Conservation (phyloP, 352 stramenopile species). For the Thraustochytrium sp. region DNA sequence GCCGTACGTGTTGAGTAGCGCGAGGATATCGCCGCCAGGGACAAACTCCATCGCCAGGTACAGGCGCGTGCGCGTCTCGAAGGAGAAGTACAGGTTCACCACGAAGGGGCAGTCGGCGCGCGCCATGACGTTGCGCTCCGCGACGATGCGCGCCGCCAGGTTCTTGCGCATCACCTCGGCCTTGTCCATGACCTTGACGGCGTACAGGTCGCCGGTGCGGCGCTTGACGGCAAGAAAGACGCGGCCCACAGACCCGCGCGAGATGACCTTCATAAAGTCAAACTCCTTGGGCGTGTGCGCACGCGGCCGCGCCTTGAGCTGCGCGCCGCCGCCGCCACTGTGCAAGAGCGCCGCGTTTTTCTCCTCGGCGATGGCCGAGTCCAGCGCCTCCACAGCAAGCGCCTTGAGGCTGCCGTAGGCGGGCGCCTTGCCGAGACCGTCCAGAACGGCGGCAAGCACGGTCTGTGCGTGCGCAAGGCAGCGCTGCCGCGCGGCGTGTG, state of each 20-base stretch:
- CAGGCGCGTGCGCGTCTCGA: conserved; percentile 74
- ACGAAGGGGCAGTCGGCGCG: conserved; percentile 78
- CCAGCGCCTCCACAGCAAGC: conserved; percentile 1
- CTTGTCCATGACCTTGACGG: conserved; percentile 80
- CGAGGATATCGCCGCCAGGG: conserved; percentile 79
- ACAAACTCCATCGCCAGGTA: conserved; percentile 84
- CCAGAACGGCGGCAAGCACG: not conserved
- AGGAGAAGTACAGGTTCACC: conserved; percentile 80
- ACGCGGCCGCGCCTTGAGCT: not conserved
- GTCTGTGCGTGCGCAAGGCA: not conserved
- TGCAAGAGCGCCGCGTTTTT: no score
- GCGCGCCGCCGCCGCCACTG: no score
- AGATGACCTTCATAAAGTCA: conserved; percentile 78
- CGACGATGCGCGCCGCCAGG: conserved; percentile 74
- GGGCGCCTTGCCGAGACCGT: not conserved
- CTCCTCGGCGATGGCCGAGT: not conserved
- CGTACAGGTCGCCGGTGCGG: conserved; percentile 75
- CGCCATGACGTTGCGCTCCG: conserved; percentile 74
- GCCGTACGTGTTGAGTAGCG: conserved; percentile 55
- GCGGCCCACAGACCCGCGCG: conserved; percentile 76
- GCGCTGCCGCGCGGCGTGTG: not conserved
- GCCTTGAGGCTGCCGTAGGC: not conserved
- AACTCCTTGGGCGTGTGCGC: conserved; percentile 59
- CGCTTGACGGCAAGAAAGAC: conserved; percentile 77
- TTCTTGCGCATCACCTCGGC: conserved; percentile 78